Percentiles rank a stretch among this genome's conserved stretches.
Conservation (phyloP, 2,329 filamentous ascomycete genomes). For the Fusarium xylarioides region DNA sequence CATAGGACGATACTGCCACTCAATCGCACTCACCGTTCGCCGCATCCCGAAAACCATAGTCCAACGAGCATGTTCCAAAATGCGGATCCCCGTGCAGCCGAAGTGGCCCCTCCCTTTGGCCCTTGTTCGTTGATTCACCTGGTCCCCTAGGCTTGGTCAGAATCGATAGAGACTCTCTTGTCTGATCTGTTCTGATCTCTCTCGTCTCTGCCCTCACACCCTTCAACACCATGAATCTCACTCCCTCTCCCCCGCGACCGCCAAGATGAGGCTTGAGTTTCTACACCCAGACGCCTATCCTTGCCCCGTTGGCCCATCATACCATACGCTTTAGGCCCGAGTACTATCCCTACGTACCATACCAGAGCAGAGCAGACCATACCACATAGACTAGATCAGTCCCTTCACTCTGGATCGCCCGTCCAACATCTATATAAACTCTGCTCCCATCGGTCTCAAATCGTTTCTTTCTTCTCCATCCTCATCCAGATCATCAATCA, state of each 20-base stretch:
- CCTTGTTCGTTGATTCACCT: constrained; percentile 6
- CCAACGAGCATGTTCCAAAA: constrained; percentile 27
- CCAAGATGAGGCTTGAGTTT: constrained; percentile 39
- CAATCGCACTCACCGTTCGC: constrained; percentile 17
- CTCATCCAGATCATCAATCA: constrained; percentile 43
- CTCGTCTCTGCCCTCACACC: constrained; percentile 23
- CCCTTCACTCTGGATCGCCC: constrained; percentile 31
- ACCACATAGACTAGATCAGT: constrained; percentile 21
- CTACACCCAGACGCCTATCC: constrained; percentile 34
- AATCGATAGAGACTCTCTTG: constrained; percentile 9
- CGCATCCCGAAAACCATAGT: constrained; percentile 27
- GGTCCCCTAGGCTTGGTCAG: constrained; percentile 2
- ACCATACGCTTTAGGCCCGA: constrained; percentile 42
- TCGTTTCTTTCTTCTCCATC: constrained; percentile 36
- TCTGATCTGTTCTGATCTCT: constrained; percentile 29
- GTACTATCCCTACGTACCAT: constrained; percentile 28
- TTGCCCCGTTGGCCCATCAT: constrained; percentile 41
- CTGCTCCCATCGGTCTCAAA: constrained; percentile 36
- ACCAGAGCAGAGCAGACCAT: neutral
- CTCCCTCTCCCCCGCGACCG: constrained; percentile 41
- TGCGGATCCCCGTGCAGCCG: constrained; percentile 44
- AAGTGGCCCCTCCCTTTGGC: constrained; percentile 36
- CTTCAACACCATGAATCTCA: constrained; percentile 13
- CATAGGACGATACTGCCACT: constrained; percentile 23
- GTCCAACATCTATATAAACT: constrained; percentile 43